Evolutionary conservation across 768 basidiomycete genomes (phyloP), one percentile per base, ranked within the genome.

Genomic region (Hemileccinum impolitum): DNA sequence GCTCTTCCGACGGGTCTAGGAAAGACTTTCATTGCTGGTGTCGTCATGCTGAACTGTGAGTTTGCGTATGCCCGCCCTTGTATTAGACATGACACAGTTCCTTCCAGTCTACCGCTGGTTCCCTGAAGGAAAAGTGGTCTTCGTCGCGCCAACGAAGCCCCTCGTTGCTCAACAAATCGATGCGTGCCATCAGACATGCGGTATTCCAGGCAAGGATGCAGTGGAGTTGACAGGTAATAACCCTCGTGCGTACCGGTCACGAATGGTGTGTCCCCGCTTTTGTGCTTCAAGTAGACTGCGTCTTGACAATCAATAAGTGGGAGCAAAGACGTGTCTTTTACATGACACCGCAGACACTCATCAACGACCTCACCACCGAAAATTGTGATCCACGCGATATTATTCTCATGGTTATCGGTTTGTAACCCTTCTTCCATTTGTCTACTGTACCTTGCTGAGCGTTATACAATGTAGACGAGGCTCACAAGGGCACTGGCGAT

Each of bases 1-100:
- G 88, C 94, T 0, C 72, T 99, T 13, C 96, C 96, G 2, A 99
- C 96, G 0, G 96, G 96, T 39, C 72, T 98, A 12, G 96, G 96
- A 14, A 99, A 99, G 71, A 99, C 96, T 0, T 98, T 99, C 60
- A 88, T 99, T 51, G 96, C 96, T 4, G 94, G 95, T 1, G 92
- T 91, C 3, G 80, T 99, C 18, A 97, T 99, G 95, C 71, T 94
- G 25, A 95, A 94, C 61, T 95, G 92, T 92, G 59, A 59, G 78
- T 35, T 15, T 25, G n/a, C 44, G 19, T 36, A 19, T 44, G 7
- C 47, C 36, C 21, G 45, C 18, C 34, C 15, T 19, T 23, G 49
- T 25, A 32, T 21, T 17, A 35, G 26, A 53, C 40, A 8, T 57
- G n/a, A 53, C 12, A 21, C 26, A 18, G 39, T 17, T 53, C 35